Evolutionary conservation across 1,139 yeast genomes (phyloP), one percentile per base, ranked within the genome.

Genomic region (Meyerozyma guilliermondii): DNA sequence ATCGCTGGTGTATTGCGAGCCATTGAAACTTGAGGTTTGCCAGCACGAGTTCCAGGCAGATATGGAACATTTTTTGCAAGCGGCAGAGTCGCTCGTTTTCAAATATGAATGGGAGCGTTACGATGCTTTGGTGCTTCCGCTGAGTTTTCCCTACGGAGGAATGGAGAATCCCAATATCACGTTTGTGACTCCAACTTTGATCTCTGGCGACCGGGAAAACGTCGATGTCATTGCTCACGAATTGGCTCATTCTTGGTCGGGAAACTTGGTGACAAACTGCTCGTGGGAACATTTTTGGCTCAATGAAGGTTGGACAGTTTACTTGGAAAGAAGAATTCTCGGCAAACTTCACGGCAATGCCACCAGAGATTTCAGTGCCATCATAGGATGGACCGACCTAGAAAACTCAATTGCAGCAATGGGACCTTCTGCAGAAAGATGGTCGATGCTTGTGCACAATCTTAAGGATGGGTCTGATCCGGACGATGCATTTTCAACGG

Each of bases 221-320:
- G 89, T 88, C 24, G 88, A 84, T 51, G 96, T 88, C 30, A 81
- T 88, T 60, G 95, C 96, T 1, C 96, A 88, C 63, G 96, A 88
- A 62, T 74, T 88, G 54, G 94, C 96, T 3, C 96, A 88, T 62
- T 84, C 95, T 29, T 88, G 96, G 95, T 78, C 88, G 3, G 96
- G 96, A 39, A 88, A 88, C 60, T 72, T 88, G 51, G 95, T 88
- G 39, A 88, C 96, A 35, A 88, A 87, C 65, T 81, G 86, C 54
- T 83, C 92, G 0, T 88, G 96, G 94, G 92, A 87, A 60, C 96
- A 88, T 65, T 87, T 89, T 62, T 89, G 96, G 95, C 74, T 89
- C 50, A 89, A 89, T 59, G 97, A 89, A 67, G 97, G 97, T 35
- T 88, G 96, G 96, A 87, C 96, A 13, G 96, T 89, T 23, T 89